phyloP scores from a whole-genome alignment of 768 basidiomycete genomes.

The Mycena chlorophos region DNA sequence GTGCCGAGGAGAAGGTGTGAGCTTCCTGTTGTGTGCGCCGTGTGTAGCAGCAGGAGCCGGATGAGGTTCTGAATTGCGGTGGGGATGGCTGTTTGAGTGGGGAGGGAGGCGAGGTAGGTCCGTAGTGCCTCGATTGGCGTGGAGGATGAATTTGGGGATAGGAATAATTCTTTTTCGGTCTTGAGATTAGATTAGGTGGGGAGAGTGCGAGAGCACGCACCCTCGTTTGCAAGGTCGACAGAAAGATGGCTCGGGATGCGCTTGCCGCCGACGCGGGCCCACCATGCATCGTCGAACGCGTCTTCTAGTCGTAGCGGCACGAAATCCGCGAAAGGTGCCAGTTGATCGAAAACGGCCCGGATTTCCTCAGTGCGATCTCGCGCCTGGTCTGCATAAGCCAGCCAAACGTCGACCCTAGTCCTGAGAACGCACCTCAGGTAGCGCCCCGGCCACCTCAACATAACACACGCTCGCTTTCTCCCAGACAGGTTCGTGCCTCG shows the following conservation, averaged over 20 bases:
- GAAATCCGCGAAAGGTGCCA: conserved; percentile 51
- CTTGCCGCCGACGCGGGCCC: conserved; percentile 47
- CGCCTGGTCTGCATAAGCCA: conserved; percentile 40
- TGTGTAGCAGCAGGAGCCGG: conserved; percentile 70
- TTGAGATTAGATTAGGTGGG: neutral
- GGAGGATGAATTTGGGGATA: conserved; percentile 23
- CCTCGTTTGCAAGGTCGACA: conserved; percentile 56
- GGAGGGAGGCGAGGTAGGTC: conserved; percentile 62
- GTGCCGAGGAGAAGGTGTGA: conserved; percentile 82
- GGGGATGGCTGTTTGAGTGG: conserved; percentile 70
- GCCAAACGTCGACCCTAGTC: neutral
- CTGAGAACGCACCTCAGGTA: conserved; percentile 53
- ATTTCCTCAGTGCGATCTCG: conserved; percentile 58
- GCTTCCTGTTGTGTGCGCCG: conserved; percentile 55
- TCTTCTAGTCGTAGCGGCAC: conserved; percentile 68
- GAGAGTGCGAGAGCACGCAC: conserved; percentile 29
- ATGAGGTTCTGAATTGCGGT: conserved; percentile 58
- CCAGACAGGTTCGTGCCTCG: conserved; percentile 64
- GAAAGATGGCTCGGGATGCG: conserved; percentile 31
- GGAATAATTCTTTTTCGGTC: conserved; percentile 35
- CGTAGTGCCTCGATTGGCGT: conserved; percentile 37
- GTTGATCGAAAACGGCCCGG: conserved; percentile 44
- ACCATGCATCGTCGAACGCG: conserved; percentile 72
- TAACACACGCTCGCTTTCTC: conserved; percentile 62
- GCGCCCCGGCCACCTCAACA: conserved; percentile 65